These are phyloP conservation scores for Plasmodium chabaudi DNA, from an alignment of 169 alveolate genomes.

Conservation along the genomic window DNA sequence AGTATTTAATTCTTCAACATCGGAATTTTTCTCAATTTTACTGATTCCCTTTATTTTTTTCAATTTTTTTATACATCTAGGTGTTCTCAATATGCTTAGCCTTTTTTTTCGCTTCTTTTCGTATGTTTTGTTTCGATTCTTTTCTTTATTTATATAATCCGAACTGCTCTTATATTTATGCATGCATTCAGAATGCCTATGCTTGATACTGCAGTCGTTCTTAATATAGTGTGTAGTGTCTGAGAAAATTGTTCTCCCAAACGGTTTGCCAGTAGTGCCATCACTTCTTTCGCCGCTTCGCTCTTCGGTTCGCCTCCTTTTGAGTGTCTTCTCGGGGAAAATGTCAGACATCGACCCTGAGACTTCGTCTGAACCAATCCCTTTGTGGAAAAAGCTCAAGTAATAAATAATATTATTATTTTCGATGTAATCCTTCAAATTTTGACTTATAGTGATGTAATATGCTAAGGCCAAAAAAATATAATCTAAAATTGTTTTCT, in stretches of 20 bases:
- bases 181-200: constrained; percentile 38
- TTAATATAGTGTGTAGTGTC: not conserved
- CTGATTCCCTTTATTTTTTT: not conserved
- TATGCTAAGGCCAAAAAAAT: constrained; percentile 64
- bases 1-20: not conserved
- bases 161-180: not conserved
- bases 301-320: constrained; percentile 3
- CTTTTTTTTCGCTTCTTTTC: constrained; percentile 41
- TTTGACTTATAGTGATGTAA: constrained; percentile 62
- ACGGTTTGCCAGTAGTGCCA: not conserved
- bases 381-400: constrained; percentile 28
- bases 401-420: constrained; percentile 33
- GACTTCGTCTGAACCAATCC: not conserved
- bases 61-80: constrained; percentile 16
- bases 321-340: not conserved
- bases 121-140: constrained; percentile 24
- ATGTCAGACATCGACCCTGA: not conserved
- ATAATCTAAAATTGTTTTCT: constrained; percentile 54
- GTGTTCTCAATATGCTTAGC: constrained; percentile 43
- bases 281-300: not conserved
- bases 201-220: constrained; percentile 3
- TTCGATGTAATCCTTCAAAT: constrained; percentile 27
- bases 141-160: not conserved
- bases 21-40: not conserved
- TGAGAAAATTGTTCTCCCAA: not conserved